Conservation (phyloP, 2,329 filamentous ascomycete genomes). For the Penicillium sp. region DNA sequence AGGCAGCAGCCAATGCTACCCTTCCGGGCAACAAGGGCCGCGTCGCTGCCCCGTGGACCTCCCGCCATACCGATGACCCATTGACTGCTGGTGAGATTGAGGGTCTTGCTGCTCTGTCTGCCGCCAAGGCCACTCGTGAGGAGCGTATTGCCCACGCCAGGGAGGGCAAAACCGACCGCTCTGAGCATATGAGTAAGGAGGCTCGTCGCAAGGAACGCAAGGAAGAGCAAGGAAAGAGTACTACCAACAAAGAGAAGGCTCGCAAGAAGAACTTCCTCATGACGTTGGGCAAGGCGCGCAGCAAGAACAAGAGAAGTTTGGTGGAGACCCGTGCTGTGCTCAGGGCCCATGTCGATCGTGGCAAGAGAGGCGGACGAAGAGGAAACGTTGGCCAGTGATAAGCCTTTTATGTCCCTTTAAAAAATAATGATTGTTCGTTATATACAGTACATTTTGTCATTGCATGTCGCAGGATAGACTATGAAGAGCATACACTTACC, state of each 20-base stretch:
- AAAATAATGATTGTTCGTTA: slow-evolving; percentile 8
- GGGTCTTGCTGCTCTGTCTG: slow-evolving; percentile 63
- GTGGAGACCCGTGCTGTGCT: slow-evolving; percentile 73
- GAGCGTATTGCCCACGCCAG: slow-evolving; percentile 75
- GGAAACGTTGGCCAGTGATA: slow-evolving; percentile 48
- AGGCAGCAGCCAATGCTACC: slow-evolving; percentile 60
- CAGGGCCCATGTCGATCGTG: slow-evolving; percentile 69
- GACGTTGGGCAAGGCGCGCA: slow-evolving; percentile 92
- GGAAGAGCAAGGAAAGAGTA: slow-evolving; percentile 81
- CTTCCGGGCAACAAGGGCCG: slow-evolving; percentile 39
- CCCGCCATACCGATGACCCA: slow-evolving; percentile 72
- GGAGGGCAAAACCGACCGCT: slow-evolving; percentile 68
- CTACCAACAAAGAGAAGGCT: slow-evolving; percentile 93
- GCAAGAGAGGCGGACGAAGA: slow-evolving; percentile 73
- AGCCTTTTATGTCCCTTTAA: not conserved
- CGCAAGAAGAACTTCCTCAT: slow-evolving; percentile 98
- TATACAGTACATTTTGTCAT: not conserved
- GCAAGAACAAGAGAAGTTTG: slow-evolving; percentile 89
- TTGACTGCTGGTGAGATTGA: slow-evolving; percentile 88
- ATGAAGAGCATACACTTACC: not conserved
- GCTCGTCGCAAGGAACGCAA: slow-evolving; percentile 81
- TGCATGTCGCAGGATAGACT: not conserved
- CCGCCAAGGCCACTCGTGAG: slow-evolving; percentile 74
- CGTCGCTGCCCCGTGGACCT: slow-evolving; percentile 42
- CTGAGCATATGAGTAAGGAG: slow-evolving; percentile 76